Conservation (phyloP, 257 asterid genomes). For the Avicennia marina region DNA sequence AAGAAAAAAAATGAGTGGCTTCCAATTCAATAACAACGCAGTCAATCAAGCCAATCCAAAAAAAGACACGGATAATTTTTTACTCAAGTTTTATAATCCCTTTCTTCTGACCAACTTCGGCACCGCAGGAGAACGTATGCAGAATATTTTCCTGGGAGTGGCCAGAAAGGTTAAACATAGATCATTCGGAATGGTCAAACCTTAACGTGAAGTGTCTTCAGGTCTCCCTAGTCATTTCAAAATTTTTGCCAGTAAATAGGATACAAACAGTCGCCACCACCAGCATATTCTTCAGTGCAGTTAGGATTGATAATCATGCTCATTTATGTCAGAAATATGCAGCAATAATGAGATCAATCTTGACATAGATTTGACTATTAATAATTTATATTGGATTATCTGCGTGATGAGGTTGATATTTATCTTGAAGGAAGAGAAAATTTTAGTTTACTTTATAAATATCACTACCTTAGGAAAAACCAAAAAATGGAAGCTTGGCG, state of each 20-base stretch:
- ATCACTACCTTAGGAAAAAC: not conserved
- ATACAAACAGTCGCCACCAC: not conserved
- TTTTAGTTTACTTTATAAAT: too few relatives aligned
- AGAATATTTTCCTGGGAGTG: too few relatives aligned
- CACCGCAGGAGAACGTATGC: not conserved
- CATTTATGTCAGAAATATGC: not conserved
- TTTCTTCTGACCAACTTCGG: not conserved
- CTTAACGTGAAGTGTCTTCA: not conserved
- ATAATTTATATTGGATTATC: not conserved
- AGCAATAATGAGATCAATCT: not conserved
- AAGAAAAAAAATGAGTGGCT: not conserved
- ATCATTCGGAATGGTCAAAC: not conserved
- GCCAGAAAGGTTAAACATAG: too few relatives aligned
- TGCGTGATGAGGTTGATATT: not conserved
- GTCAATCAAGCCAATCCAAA: not conserved
- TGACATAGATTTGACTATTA: conserved; percentile 1
- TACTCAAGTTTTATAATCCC: not conserved
- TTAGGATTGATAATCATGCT: not conserved
- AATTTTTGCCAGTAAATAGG: not conserved
- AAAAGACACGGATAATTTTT: not conserved
- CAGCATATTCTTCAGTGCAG: not conserved
- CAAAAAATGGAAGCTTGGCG: not conserved
- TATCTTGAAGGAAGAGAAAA: not conserved
- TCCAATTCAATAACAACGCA: not conserved
- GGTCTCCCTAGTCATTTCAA: not conserved